A percentile compares a stretch with the other conserved stretches of the same genome.
Conservation (phyloP, 1,139 yeast species). For the Blastobotrys apis region DNA sequence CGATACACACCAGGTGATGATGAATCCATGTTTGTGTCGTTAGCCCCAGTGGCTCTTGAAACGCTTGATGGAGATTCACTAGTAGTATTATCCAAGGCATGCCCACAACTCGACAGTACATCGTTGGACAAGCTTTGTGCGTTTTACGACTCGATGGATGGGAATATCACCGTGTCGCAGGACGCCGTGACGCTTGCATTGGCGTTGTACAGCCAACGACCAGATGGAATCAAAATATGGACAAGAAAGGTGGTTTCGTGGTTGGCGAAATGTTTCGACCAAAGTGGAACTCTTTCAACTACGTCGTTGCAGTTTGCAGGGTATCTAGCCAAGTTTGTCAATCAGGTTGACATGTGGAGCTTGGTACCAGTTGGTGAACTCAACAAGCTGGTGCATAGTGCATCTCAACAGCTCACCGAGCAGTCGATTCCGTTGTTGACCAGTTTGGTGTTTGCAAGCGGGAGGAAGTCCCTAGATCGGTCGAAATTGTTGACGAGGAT, state of each 20-base stretch:
- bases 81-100: conserved; percentile 4
- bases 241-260: conserved; percentile 23
- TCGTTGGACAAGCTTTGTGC: background rate
- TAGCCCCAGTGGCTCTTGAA: background rate
- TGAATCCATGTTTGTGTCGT: background rate
- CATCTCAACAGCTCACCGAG: background rate
- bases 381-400: background rate
- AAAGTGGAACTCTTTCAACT: background rate
- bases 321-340: background rate
- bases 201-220: background rate
- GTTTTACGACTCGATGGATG: conserved; percentile 8
- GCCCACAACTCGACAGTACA: background rate
- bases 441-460: background rate
- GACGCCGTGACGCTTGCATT: conserved; percentile 4
- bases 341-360: background rate
- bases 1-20: background rate
- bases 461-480: conserved; percentile 1
- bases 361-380: conserved; percentile 1
- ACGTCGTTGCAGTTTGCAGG: background rate
- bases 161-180: conserved; percentile 5
- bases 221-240: conserved; percentile 8
- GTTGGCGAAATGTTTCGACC: conserved; percentile 26
- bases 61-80: conserved; percentile 3
- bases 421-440: background rate
- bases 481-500: background rate